phyloP scores from a whole-genome alignment of 768 basidiomycete species.

The Phylloporus rhodoxanthus region DNA sequence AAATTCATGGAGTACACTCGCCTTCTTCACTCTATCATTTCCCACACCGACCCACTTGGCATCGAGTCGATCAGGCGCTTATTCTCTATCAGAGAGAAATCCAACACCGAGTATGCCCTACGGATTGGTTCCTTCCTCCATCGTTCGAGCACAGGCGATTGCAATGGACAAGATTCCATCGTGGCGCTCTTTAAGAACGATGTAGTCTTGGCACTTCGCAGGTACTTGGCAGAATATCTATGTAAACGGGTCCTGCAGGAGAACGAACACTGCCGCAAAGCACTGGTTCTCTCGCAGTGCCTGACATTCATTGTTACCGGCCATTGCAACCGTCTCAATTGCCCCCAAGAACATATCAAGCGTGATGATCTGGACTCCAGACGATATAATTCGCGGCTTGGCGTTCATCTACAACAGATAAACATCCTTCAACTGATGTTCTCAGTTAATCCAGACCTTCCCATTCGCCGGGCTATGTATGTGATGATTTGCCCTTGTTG shows the following conservation, averaged over 20 bases:
- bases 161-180: background rate
- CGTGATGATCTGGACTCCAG: slow-evolving; percentile 19
- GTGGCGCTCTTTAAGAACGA: slow-evolving; percentile 17
- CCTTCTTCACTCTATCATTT: slow-evolving; percentile 5
- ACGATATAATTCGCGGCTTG: slow-evolving; percentile 39
- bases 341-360: slow-evolving; percentile 36
- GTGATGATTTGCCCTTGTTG: background rate
- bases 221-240: slow-evolving; percentile 26
- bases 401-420: slow-evolving; percentile 46
- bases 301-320: slow-evolving; percentile 28
- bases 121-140: slow-evolving; percentile 7
- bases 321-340: slow-evolving; percentile 30
- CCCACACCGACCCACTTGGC: slow-evolving; percentile 4
- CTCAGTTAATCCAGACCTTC: slow-evolving; percentile 7
- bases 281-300: slow-evolving; percentile 36
- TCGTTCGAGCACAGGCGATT: background rate
- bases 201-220: slow-evolving; percentile 23
- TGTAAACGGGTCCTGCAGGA: slow-evolving; percentile 28
- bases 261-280: slow-evolving; percentile 27
- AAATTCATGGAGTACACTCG: slow-evolving; percentile 6
- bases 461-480: background rate
- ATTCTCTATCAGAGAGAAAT: slow-evolving; percentile 9
- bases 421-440: slow-evolving; percentile 37
- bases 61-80: slow-evolving; percentile 25
- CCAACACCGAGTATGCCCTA: slow-evolving; percentile 9